A percentile compares a stretch with the other conserved stretches of the same genome.
Conservation (phyloP, 768 basidiomycete species). For the Hericium erinaceus region DNA sequence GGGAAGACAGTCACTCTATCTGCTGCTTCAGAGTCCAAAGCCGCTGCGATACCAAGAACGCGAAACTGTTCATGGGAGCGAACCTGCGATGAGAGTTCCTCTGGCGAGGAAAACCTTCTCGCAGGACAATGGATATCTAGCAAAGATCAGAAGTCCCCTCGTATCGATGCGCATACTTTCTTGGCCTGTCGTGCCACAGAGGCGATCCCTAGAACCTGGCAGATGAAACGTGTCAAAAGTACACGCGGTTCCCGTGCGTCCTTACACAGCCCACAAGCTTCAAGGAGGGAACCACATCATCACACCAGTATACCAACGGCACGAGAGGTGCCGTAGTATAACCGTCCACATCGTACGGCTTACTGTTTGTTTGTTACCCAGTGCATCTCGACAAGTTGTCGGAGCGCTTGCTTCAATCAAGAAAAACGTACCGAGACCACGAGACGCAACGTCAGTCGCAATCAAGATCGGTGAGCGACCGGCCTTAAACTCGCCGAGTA, state of each 20-base stretch:
- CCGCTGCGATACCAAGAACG: constrained; percentile 42
- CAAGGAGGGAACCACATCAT: constrained; percentile 12
- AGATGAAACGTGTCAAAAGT: constrained; percentile 18
- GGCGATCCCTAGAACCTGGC: constrained; percentile 28
- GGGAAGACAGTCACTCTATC: constrained; percentile 24
- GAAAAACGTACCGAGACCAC: constrained; percentile 93
- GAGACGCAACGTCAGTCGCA: constrained; percentile 98
- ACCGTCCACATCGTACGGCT: constrained; percentile 8
- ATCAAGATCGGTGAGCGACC: constrained; percentile 96
- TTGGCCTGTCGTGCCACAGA: constrained; percentile 27
- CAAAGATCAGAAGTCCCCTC: constrained; percentile 17
- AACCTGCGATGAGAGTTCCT: constrained; percentile 24
- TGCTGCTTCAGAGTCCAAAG: constrained; percentile 38
- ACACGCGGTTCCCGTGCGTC: constrained; percentile 7
- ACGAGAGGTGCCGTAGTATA: constrained; percentile 2
- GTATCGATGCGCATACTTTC: constrained; percentile 24
- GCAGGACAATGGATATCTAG: constrained; percentile 14
- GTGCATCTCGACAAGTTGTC: constrained; percentile 22
- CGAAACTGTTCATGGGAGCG: constrained; percentile 34
- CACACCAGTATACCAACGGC: constrained; percentile 14
- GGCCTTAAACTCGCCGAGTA: constrained; percentile 94
- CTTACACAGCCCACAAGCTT: constrained; percentile 2
- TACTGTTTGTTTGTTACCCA: constrained; percentile 21
- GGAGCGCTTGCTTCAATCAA: constrained; percentile 41
- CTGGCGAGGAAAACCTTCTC: constrained; percentile 6